These are phyloP conservation scores for Schwanniomyces sp. DNA, from an alignment of 805 yeast genomes.

Conservation along the genomic window DNA sequence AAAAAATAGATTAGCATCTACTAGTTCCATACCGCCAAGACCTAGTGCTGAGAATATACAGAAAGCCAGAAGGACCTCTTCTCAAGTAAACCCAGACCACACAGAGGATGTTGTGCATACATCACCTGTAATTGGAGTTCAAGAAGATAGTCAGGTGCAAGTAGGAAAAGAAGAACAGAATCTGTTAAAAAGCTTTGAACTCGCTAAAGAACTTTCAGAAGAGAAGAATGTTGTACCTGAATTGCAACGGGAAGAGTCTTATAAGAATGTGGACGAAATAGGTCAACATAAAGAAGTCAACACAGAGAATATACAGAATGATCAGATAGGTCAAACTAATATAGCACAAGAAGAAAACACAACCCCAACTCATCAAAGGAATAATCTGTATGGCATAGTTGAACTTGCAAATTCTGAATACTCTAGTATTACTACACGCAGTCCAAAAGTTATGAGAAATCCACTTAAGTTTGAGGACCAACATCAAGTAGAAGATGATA, in stretches of 20 bases:
- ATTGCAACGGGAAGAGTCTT: no score
- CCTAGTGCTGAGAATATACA: constrained; percentile 23
- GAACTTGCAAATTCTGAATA: background rate
- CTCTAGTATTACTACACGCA: background rate
- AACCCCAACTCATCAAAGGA: background rate
- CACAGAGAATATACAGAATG: no score
- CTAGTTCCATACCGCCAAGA: constrained; percentile 20
- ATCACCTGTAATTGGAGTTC: no score
- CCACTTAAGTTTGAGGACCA: background rate
- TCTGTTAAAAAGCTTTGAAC: no score
- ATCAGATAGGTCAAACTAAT: no score
- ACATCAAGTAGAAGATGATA: constrained; percentile 9
- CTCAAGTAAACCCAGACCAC: constrained; percentile 7
- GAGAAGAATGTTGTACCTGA: background rate
- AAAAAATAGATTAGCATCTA: constrained; percentile 1
- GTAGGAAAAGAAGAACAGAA: no score
- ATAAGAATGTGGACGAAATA: no score
- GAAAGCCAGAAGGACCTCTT: constrained; percentile 23
- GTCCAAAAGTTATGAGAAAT: background rate
- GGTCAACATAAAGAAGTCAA: no score
- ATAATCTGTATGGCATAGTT: background rate
- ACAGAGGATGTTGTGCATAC: background rate
- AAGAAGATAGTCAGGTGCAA: no score
- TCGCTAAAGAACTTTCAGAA: no score
- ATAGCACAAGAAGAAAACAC: background rate